phyloP scores from a whole-genome alignment of 225 moss, liverwort and hornwort species.

The Polytrichum formosum region DNA sequence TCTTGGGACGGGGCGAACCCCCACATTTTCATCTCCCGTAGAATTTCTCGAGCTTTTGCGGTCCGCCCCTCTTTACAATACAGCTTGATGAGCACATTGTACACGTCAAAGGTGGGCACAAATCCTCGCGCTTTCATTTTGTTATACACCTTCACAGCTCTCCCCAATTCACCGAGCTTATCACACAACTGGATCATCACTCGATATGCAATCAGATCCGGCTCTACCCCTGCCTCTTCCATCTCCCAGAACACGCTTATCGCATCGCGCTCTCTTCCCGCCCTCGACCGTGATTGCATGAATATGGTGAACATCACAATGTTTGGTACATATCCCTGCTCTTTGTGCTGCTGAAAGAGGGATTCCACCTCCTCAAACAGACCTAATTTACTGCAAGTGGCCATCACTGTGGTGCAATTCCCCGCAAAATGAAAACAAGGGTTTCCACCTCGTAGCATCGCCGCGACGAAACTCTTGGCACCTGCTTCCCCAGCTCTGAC shows the following conservation, averaged over 20 bases:
- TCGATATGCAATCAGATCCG: constrained; percentile 61
- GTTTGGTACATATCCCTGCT: constrained; percentile 42
- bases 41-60: constrained; percentile 47
- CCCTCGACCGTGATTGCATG: constrained; percentile 58
- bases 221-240: constrained; percentile 53
- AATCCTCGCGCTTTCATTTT: constrained; percentile 57
- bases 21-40: constrained; percentile 64
- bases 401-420: constrained; percentile 57
- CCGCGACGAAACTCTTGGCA: constrained; percentile 26
- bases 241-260: constrained; percentile 54
- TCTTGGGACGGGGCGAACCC: constrained; percentile 46
- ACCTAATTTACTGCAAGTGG: constrained; percentile 64
- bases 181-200: constrained; percentile 63
- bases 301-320: constrained; percentile 60
- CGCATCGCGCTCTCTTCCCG: constrained; percentile 55
- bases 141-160: constrained; percentile 45
- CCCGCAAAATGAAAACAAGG: constrained; percentile 28
- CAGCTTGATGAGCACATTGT: constrained; percentile 58
- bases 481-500: constrained; percentile 52
- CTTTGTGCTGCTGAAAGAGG: constrained; percentile 34
- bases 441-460: constrained; percentile 20
- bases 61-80: constrained; percentile 48
- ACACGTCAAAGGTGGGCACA: constrained; percentile 59
- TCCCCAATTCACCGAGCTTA: constrained; percentile 53
- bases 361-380: constrained; percentile 42